Evolutionary conservation across 2,329 filamentous ascomycete genomes (phyloP).

Genomic region (Colletotrichum phormii): DNA sequence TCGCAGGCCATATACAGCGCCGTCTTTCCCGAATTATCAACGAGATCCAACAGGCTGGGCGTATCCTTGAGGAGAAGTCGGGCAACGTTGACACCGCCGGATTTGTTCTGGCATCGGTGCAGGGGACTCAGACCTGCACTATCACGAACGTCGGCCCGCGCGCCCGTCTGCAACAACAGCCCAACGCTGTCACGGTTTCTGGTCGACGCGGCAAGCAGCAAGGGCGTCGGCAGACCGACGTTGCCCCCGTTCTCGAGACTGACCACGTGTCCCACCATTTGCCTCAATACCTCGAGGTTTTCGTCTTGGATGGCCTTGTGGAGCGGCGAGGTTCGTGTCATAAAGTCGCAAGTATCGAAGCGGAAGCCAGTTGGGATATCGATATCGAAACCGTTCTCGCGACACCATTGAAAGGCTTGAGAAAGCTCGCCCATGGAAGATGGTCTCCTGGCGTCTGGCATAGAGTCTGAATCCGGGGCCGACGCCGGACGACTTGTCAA

Average conservation of each 20-base stretch:
- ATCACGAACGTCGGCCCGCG: constrained; percentile 42
- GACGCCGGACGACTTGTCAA: constrained; percentile 11
- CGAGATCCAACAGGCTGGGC: constrained; percentile 37
- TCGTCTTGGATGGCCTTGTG: constrained; percentile 41
- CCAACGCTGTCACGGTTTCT: constrained; percentile 42
- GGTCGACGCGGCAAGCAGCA: constrained; percentile 46
- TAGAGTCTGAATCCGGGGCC: not conserved
- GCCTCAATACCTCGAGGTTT: constrained; percentile 41
- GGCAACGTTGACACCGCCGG: constrained; percentile 41
- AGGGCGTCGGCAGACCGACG: constrained; percentile 40
- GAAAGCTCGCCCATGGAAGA: constrained; percentile 33
- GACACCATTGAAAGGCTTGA: constrained; percentile 43
- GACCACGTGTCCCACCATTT: constrained; percentile 41
- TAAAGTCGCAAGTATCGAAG: constrained; percentile 41
- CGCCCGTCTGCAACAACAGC: constrained; percentile 42
- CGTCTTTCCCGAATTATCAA: constrained; percentile 43
- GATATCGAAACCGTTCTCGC: constrained; percentile 42
- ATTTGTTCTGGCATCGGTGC: constrained; percentile 42
- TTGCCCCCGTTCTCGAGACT: constrained; percentile 40
- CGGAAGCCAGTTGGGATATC: constrained; percentile 39
- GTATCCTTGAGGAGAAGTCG: constrained; percentile 40
- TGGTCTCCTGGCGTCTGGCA: not conserved
- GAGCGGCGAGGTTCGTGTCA: constrained; percentile 40
- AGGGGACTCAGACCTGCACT: constrained; percentile 40
- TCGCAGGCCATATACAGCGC: constrained; percentile 46